These are phyloP conservation scores for Pseudogymnoascus sp. DNA, from an alignment of 2,329 filamentous ascomycete species.

Conservation along the genomic window DNA sequence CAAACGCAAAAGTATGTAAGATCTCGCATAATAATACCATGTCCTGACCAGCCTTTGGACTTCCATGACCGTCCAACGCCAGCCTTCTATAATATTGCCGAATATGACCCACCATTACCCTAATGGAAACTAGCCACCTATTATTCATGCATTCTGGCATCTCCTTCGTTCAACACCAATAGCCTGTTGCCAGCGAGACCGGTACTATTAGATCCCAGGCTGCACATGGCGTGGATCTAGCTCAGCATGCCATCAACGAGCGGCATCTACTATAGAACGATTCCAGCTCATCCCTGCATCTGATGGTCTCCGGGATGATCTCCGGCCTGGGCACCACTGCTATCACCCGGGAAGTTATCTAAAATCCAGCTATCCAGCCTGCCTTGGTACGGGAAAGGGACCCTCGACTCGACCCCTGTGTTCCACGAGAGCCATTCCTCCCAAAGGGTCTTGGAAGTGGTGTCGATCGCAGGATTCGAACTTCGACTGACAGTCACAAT, in stretches of 20 bases:
- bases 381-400: conserved; percentile 21
- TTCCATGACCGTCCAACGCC: background rate
- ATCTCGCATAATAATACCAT: background rate
- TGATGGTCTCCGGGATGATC: conserved; percentile 1
- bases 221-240: background rate
- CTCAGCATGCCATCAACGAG: background rate
- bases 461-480: conserved; percentile 14
- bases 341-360: conserved; percentile 11
- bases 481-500: conserved; percentile 50
- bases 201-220: background rate
- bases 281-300: background rate
- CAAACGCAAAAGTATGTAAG: background rate
- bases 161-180: background rate
- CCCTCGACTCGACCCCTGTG: background rate
- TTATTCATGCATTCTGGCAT: background rate
- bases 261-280: background rate
- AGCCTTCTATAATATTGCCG: background rate
- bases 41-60: background rate
- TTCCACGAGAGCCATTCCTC: conserved; percentile 11
- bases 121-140: background rate
- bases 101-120: background rate
- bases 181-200: background rate
- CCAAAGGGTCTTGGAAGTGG: conserved; percentile 6
- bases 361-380: conserved; percentile 23
- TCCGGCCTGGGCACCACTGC: background rate